Evolutionary conservation across 2,329 filamentous ascomycete genomes (phyloP), one percentile per base, ranked within the genome.

Genomic region (Achaetomium macrosporum): DNA sequence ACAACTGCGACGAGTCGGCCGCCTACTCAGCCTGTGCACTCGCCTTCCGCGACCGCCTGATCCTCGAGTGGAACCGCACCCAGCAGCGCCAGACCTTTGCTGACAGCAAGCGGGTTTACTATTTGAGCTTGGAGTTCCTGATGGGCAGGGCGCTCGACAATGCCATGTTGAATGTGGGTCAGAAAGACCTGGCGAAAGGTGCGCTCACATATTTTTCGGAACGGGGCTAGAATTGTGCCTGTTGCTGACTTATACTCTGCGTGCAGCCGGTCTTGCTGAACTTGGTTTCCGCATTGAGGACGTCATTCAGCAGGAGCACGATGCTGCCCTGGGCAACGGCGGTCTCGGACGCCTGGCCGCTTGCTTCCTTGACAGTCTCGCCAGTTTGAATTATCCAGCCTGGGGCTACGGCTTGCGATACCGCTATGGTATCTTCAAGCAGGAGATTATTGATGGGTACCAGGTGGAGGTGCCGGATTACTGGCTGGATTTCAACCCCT

Each of bases 401-500:
- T 99, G 93, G 93, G 93, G 93, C 35, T 99, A 99, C 65, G 93
- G 92, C 51, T 76, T 99, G 61, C 84, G 93, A 65, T 99, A 99
- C 76, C 81, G 90, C 69, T 97, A 97, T 68, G 88, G 88, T 67
- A 99, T 99, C 69, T 99, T 99, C 83, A 97, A 97, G 76, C 93
- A 99, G 75, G 93, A 97, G 75, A 97, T 99, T 64, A 85, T 96
- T 55, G 88, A 97, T 65, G 93, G 93, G 53, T 99, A 96, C 69
- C 93, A 99, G 71, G 90, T 99, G 59, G 93, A 99, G 68, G 88
- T 97, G 54, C 93, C 93, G 17, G 93, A 99, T 69, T 97, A 99
- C 73, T 99, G 93, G 93, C 82, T 99, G 50, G 93, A 97, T 69
- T 96, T 97, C 72, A 99, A 99, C 71, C 93, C 93, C 0, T 99